phyloP scores from a whole-genome alignment of 768 basidiomycete genomes.

The Lactarius sanguifluus region DNA sequence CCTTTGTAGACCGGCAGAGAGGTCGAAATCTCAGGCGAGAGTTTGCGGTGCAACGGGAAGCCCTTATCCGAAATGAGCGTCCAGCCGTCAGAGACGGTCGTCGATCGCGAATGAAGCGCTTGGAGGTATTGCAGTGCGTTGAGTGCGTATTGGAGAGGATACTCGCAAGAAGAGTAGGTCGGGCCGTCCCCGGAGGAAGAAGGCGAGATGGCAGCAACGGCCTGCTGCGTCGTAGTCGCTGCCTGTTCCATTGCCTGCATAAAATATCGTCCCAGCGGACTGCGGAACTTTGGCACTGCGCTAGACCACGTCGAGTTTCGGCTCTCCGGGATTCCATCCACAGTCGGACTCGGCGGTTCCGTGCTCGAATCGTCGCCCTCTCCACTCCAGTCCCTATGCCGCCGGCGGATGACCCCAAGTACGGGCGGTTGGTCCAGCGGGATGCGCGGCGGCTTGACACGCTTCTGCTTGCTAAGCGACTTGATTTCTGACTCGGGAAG shows the following conservation, averaged over 20 bases:
- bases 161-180: constrained; percentile 54
- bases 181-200: constrained; percentile 44
- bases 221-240: constrained; percentile 68
- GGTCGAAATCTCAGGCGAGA: constrained; percentile 75
- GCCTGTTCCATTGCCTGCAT: constrained; percentile 75
- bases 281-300: constrained; percentile 63
- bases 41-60: constrained; percentile 69
- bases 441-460: constrained; percentile 79
- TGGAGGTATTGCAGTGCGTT: constrained; percentile 82
- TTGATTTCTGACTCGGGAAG: constrained; percentile 86
- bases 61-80: constrained; percentile 73
- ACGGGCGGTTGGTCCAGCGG: constrained; percentile 94
- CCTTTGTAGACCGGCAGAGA: constrained; percentile 84
- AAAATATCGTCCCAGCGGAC: constrained; percentile 70
- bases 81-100: constrained; percentile 60
- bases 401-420: constrained; percentile 62
- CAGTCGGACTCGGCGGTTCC: constrained; percentile 21
- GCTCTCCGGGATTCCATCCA: constrained; percentile 27
- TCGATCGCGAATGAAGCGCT: constrained; percentile 58
- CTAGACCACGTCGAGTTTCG: constrained; percentile 43
- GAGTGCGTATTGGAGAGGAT: constrained; percentile 77
- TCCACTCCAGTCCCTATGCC: constrained; percentile 71
- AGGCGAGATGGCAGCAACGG: constrained; percentile 76
- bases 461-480: constrained; percentile 75
- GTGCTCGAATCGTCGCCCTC: constrained; percentile 39